Conservation (phyloP, 257 asterid species). For the Striga asiatica region DNA sequence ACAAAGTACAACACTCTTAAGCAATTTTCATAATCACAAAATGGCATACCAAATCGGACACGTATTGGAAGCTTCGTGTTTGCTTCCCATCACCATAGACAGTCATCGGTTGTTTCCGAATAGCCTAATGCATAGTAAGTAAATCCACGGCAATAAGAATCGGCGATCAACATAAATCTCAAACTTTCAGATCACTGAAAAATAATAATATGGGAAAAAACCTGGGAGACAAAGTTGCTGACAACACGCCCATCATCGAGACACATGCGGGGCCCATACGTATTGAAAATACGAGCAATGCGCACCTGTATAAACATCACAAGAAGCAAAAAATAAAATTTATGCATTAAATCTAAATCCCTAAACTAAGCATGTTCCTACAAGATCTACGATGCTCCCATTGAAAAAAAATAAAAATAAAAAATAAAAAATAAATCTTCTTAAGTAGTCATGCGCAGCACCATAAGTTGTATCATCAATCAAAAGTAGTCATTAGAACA, state of each 20-base stretch:
- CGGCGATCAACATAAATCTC: not conserved
- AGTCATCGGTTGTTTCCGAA: constrained; percentile 68
- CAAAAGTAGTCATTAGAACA: no score
- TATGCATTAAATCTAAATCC: not conserved
- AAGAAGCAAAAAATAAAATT: not conserved
- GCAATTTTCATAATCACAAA: no score
- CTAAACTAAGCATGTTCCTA: not conserved
- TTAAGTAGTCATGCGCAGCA: no score
- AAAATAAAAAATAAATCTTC: no score
- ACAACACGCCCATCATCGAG: constrained; percentile 93
- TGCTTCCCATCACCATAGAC: constrained; percentile 89
- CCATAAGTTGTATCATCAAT: no score
- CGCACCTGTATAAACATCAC: constrained; percentile 35
- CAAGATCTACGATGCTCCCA: no score
- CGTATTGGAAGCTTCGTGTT: constrained; percentile 78
- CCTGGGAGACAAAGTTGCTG: constrained; percentile 92
- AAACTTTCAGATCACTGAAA: constrained; percentile 32
- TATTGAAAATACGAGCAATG: constrained; percentile 82
- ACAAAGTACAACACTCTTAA: no score
- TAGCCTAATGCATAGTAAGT: constrained; percentile 36
- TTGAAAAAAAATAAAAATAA: no score
- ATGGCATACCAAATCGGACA: constrained; percentile 69
- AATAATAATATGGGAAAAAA: constrained; percentile 19
- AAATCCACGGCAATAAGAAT: not conserved
- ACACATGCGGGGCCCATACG: constrained; percentile 90